Base-by-base conservation (phyloP, 352 stramenopile species). In the Phytopythium ostracodes region DNA sequence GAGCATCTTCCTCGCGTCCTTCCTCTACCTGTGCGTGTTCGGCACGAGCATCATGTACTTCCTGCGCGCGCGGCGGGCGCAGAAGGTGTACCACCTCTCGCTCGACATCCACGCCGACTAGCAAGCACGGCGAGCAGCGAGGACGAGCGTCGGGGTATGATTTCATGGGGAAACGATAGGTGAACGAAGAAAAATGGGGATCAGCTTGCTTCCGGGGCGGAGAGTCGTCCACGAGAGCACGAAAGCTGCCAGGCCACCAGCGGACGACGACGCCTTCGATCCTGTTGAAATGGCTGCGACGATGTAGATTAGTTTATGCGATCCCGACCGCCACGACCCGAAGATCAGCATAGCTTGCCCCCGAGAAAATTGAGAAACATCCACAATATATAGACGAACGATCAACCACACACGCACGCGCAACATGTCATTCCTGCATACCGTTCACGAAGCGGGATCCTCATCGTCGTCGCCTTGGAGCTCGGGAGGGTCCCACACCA, bases 31-130 rank as follows among this genome's bases (percentile, higher is more conserved):
- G 44, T 92, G 84, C 51, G 68, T 92, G 60, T 95, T 95, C 56
- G 84, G 85, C 56, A 91, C 79, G 35, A 95, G 86, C 68, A 73
- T 93, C 68, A 92, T 90, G 79, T 95, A 92, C 68, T 91, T 92
- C 63, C 63, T 91, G 51, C 80, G 84, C 42, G 82, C 84, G 25
- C 75, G 86, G 43, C 81, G 80, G 18, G 86, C 86, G 17, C 84
- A 93, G 43, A 95, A 95, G 64, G 86, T 95, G 31, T 95, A 93
- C 75, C 86, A 95, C 68, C 73, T 95, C 55, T 95, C 86, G 22
- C 80, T 95, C 43, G 86, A 93, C 64, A 82, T 95, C 35, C 86
- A 95, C 64, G 77, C 82, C 18, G 84, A 95, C 66, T 92, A 82
- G 64, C 33, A 8, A 47, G 8, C 4, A n/a, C 50, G 22, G 27